phyloP scores from a whole-genome alignment of 108 stramenopile genomes.

The Nitzschia sp. region DNA sequence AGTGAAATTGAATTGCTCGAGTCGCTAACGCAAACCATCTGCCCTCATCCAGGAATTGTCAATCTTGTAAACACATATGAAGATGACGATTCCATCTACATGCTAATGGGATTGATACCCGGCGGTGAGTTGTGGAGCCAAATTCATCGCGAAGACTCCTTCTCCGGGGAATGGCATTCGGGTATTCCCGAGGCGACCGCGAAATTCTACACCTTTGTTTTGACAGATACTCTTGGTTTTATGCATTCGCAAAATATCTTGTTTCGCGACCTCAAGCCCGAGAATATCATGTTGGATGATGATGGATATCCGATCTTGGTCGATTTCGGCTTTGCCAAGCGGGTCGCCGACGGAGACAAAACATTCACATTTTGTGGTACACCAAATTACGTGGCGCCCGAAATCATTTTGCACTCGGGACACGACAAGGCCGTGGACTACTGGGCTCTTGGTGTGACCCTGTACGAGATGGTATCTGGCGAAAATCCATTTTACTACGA shows the following conservation, averaged over 20 bases:
- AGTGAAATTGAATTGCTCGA: conserved; percentile 86
- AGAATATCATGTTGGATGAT: conserved; percentile 65
- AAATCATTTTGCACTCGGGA: conserved; percentile 84
- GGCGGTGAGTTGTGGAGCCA: conserved; percentile 85
- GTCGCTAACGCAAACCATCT: conserved; percentile 24
- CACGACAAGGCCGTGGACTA: conserved; percentile 86
- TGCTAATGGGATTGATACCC: conserved; percentile 68
- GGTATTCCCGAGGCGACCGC: conserved; percentile 69
- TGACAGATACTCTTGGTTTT: conserved; percentile 86
- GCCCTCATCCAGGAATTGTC: conserved; percentile 93
- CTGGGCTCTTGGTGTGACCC: conserved; percentile 90
- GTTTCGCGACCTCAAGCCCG: conserved; percentile 93
- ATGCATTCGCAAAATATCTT: conserved; percentile 82
- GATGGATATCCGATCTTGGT: conserved; percentile 81
- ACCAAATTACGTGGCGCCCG: conserved; percentile 92
- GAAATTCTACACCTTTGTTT: conserved; percentile 66
- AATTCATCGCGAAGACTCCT: conserved; percentile 54
- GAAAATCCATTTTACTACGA: conserved; percentile 73
- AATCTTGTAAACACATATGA: conserved; percentile 87
- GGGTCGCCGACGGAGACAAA: conserved; percentile 71
- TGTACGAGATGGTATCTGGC: conserved; percentile 88
- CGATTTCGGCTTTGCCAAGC: conserved; percentile 86
- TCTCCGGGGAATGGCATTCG: conserved; percentile 45
- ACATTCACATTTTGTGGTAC: conserved; percentile 96
- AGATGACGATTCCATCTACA: conserved; percentile 65